Evolutionary conservation across 1,284 basidiomycete species (phyloP).

Genomic region (Rhizopogon parksii): DNA sequence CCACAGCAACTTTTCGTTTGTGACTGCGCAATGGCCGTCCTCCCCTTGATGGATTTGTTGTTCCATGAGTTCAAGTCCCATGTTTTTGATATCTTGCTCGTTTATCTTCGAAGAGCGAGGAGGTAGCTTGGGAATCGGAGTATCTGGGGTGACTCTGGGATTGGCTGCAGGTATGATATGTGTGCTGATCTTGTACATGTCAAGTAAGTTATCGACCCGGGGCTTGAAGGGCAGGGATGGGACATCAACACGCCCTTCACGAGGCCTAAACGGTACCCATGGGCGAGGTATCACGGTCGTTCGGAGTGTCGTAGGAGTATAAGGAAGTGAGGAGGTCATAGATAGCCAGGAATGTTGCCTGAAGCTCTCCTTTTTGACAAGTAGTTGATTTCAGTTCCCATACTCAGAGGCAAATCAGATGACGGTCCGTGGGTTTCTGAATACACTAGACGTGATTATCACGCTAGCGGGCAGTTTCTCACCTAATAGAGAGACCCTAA

Average conservation of each 20-base stretch:
- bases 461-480: no score
- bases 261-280: neutral
- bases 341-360: neutral
- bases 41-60: neutral
- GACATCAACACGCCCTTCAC: neutral
- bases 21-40: constrained; percentile 7
- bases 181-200: constrained; percentile 25
- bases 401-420: neutral
- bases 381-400: neutral
- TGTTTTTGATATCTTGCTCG: constrained; percentile 23
- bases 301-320: neutral
- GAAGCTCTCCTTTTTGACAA: neutral
- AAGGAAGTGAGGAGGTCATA: neutral
- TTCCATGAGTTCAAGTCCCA: constrained; percentile 19
- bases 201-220: neutral
- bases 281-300: neutral
- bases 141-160: constrained; percentile 44
- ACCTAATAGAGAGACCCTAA: no score
- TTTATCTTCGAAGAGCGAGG: constrained; percentile 13
- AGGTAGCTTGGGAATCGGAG: constrained; percentile 30
- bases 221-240: constrained; percentile 6
- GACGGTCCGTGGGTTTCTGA: no score
- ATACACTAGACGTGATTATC: no score
- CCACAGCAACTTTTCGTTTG: constrained; percentile 37
- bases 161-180: constrained; percentile 66